phyloP scores from a whole-genome alignment of 148 eudicot genomes.

The Chenopodium album region DNA sequence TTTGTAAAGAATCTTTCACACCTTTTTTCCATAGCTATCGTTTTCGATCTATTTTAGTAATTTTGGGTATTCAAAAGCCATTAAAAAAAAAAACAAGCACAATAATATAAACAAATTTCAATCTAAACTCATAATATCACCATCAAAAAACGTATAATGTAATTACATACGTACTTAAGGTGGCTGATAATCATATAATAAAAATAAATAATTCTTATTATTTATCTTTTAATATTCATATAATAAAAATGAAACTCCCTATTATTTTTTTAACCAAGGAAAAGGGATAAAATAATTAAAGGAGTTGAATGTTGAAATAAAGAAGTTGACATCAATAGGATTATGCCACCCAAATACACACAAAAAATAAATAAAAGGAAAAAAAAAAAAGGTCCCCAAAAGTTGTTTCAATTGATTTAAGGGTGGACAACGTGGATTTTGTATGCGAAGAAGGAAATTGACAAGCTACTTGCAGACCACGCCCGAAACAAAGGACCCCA shows the following conservation, averaged over 20 bases:
- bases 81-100: no score
- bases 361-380: neutral
- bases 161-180: no score
- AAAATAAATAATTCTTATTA: no score
- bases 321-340: neutral
- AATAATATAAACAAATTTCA: no score
- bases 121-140: no score
- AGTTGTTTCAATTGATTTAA: neutral
- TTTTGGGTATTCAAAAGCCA: no score
- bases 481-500: neutral
- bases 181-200: no score
- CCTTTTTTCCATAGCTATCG: neutral
- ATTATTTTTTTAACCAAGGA: neutral
- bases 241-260: no score
- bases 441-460: neutral
- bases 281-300: neutral
- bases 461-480: constrained; percentile 9
- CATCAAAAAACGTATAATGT: no score
- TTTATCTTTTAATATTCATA: no score
- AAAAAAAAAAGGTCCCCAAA: neutral
- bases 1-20: neutral
- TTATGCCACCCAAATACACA: neutral
- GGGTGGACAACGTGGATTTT: neutral
- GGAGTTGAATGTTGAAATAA: neutral
- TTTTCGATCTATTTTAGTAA: no score